Base-by-base conservation (phyloP, 2,329 filamentous ascomycete genomes). In the Fusarium pininemorale region DNA sequence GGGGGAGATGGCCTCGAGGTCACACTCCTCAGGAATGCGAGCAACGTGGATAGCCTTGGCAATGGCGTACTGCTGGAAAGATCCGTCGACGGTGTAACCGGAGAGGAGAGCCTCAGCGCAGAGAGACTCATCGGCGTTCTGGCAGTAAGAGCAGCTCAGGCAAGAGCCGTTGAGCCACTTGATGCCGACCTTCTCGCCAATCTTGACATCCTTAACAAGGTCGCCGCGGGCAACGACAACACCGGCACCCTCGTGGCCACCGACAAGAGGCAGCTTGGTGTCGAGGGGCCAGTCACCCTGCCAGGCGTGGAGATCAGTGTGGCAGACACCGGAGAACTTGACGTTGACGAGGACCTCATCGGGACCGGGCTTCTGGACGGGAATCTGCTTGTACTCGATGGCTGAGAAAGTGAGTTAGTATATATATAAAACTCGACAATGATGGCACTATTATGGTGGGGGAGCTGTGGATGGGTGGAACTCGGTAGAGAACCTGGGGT, bases 121-220 rank as follows among this genome's bases (percentile, higher is more conserved):
- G 11, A 98, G 91, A 6, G 94, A 92, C 85, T 98, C 95, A 77
- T 97, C 93, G 54, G 90, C 83, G 77, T 91, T 88, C 80, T 92
- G 91, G 86, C 95, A 98, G 88, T 94, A 97, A 77, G 90, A 88
- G 86, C 95, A 98, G 74, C 87, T 83, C 71, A 97, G 87, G 84
- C 96, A 98, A 53, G 93, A 92, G 73, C 94, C 93, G 84, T 98
- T 96, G 80, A 98, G 87, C 95, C 95, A 98, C 87, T 94, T 98
- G 83, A 98, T 90, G 81, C 96, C 96, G 70, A 91, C 96, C 79
- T 94, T 87, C 80, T 97, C 94, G 77, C 95, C 95, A 78, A 98
- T 87, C 81, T 94, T 85, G 70, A 97, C 85, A 77, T 96, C 94
- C 7, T 88, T 85, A 74, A 96, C 94, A 41, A 97, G 89, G 24